These are phyloP conservation scores for Eruca vesicaria DNA, from an alignment of 441 rosid genomes.

Conservation along the genomic window DNA sequence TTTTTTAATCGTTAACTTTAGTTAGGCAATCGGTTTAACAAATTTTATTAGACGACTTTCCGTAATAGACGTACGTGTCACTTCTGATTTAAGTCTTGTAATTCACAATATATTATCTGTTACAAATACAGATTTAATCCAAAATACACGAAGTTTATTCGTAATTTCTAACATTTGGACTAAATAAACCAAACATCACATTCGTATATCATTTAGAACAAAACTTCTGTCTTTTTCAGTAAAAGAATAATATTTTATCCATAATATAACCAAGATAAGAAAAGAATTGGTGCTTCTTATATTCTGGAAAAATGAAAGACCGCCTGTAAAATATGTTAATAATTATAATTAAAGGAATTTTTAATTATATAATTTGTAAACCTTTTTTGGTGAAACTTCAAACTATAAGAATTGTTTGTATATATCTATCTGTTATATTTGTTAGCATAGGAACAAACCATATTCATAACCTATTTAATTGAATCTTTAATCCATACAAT, in stretches of 20 bases:
- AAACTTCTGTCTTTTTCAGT: conserved; percentile 21
- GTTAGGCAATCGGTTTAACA: conserved; percentile 15
- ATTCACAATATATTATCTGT: not conserved
- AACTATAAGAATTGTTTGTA: not conserved
- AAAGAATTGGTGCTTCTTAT: not conserved
- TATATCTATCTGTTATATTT: no score
- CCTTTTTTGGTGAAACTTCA: conserved; percentile 16
- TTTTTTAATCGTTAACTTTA: conserved; percentile 6
- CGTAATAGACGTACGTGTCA: conserved; percentile 2
- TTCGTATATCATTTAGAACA: not conserved
- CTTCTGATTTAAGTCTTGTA: not conserved
- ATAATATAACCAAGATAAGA: conserved; percentile 11
- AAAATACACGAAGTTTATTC: not conserved
- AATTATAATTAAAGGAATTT: not conserved
- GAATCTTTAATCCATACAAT: not conserved
- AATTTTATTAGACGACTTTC: not conserved
- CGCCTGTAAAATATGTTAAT: conserved; percentile 14
- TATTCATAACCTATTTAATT: not conserved
- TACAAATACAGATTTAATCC: not conserved
- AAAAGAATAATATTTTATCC: conserved; percentile 15
- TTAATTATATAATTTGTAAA: not conserved
- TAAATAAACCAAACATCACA: conserved; percentile 1
- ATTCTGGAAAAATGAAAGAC: not conserved
- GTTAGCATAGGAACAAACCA: not conserved
- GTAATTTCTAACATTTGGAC: not conserved